Evolutionary conservation across 202 grass and related monocot genomes (phyloP).

Genomic region (Eragrostis tef): DNA sequence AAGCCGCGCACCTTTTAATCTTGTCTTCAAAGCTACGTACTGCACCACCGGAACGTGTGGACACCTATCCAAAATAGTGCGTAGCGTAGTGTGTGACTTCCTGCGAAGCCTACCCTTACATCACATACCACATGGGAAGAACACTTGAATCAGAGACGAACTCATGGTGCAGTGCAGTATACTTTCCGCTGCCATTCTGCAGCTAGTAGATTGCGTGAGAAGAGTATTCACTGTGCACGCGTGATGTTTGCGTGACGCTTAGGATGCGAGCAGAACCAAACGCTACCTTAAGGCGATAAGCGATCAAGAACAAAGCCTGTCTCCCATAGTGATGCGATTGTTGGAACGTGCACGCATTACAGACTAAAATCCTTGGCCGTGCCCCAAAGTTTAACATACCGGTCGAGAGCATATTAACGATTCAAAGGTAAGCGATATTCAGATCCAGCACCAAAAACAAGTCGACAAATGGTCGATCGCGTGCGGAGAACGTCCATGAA

Average conservation of each 20-base stretch:
- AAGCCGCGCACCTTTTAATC: conserved; percentile 31
- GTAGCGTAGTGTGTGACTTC: neutral
- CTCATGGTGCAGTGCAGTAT: neutral
- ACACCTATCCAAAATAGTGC: neutral
- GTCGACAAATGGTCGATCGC: neutral
- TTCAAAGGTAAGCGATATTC: conserved; percentile 46
- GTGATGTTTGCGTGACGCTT: conserved; percentile 1
- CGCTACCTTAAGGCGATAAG: neutral
- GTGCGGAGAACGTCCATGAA: conserved; percentile 22
- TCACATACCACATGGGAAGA: neutral
- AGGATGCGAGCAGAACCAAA: neutral
- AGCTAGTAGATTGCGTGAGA: no score
- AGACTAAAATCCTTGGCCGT: neutral
- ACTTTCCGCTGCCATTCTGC: neutral
- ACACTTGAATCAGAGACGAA: neutral
- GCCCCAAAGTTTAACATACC: neutral
- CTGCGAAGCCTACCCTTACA: neutral
- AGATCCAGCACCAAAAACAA: neutral
- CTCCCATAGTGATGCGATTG: neutral
- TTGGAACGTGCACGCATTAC: conserved; percentile 43
- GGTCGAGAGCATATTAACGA: neutral
- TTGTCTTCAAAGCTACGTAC: conserved; percentile 55
- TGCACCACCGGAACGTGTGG: neutral
- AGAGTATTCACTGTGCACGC: no score
- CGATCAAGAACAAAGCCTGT: neutral